Percentiles rank a stretch among this genome's conserved stretches.
These are phyloP conservation scores for Geranium incanum DNA, from an alignment of 441 rosid species.

Conservation along the genomic window DNA sequence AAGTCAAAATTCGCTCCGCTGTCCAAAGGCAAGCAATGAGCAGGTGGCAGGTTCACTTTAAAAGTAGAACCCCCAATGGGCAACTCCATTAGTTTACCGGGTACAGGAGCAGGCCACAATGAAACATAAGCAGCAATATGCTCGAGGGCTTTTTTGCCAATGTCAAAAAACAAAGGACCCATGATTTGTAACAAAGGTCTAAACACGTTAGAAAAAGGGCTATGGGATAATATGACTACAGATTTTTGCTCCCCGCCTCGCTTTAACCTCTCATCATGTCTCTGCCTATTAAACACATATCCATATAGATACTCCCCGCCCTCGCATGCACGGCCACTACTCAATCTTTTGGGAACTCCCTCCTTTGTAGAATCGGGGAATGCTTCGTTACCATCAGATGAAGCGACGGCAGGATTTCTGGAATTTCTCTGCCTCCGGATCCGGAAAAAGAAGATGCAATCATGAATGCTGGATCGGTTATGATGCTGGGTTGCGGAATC, in stretches of 20 bases:
- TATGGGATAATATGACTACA: conserved; percentile 75
- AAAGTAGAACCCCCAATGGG: conserved; percentile 83
- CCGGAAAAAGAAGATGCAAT: conserved; percentile 94
- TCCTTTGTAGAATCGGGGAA: conserved; percentile 22
- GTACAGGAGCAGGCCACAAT: conserved; percentile 76
- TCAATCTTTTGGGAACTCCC: conserved; percentile 19
- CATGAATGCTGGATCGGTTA: conserved; percentile 83
- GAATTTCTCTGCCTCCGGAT: conserved; percentile 41
- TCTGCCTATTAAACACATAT: conserved; percentile 84
- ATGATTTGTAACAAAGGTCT: conserved; percentile 86
- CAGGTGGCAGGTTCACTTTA: conserved; percentile 82
- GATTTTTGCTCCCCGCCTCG: conserved; percentile 97
- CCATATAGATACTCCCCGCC: conserved; percentile 61
- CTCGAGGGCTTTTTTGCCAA: conserved; percentile 76
- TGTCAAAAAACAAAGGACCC: conserved; percentile 87
- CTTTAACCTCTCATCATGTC: conserved; percentile 90
- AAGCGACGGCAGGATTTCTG: conserved; percentile 26
- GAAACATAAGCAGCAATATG: conserved; percentile 85
- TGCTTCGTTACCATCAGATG: conserved; percentile 29
- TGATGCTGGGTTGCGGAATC: conserved; percentile 90
- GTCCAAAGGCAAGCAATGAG: conserved; percentile 77
- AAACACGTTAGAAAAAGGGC: conserved; percentile 75
- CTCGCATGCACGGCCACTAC: conserved; percentile 16
- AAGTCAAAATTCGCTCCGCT: conserved; percentile 51
- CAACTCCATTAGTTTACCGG: conserved; percentile 86